Evolutionary conservation across 352 stramenopile species (phyloP), one percentile per base, ranked within the genome.

Genomic region (Globisporangium takayamanum): DNA sequence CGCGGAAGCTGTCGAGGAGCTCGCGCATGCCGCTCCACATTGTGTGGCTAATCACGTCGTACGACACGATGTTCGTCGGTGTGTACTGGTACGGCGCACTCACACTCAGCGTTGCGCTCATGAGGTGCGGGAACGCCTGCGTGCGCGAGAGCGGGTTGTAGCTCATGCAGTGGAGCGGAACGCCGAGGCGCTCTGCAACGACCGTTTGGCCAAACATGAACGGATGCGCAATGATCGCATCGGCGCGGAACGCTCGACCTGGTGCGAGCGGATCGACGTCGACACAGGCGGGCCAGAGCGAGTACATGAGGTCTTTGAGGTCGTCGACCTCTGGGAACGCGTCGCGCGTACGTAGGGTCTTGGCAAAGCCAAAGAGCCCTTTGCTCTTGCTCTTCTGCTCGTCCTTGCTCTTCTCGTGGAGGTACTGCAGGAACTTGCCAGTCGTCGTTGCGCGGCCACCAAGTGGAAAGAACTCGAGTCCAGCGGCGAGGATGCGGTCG

Each of bases 151-250:
- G 97, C 15, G 90, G 92, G 64, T 97, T 85, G 1, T 88, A 87
- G 59, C 97, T 98, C 88, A 98, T 97, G 49, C 98, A 96, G 69
- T 98, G 94, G 37, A 97, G 68, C 20, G 92, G 92, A 14, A 97
- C 87, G 3, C 83, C 89, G 2, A 98, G 78, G 5, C 84, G 78
- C 65, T 98, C 94, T 0, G 90, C 92, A 5, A 97, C 91, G 68
- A 98, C 91, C 46, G 97, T 88, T 66, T 98, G 92, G 10, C 88
- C 92, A 49, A 97, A 96, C 25, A 80, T 88, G 2, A 96, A 88
- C 2, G 94, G 92, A 54, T 98, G 98, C n/a, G 89, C 88, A 67
- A 98, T 98, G 36, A 98, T 97, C 3, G 89, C 90, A 53, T 97
- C 74, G 1, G 92, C 90, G 49, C 71, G 80, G 61, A 97, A 97